Base-by-base conservation (phyloP, 768 basidiomycete species). In the Mycena olivaceomarginata region DNA sequence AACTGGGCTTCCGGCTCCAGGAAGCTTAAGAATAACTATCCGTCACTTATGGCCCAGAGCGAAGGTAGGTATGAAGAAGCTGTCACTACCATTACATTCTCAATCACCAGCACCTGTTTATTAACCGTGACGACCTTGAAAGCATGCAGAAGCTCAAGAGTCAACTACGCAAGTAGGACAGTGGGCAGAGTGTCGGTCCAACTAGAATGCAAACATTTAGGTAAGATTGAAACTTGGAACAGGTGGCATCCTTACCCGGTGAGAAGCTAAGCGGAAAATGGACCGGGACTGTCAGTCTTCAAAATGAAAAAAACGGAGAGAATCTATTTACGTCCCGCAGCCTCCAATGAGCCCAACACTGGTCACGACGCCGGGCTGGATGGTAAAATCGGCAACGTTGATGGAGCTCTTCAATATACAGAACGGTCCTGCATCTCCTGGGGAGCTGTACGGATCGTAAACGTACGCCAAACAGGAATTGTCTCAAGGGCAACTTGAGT, bases 331-430 rank as follows among this genome's bases (percentile, higher is more conserved):
- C 67, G 67, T 68, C n/a, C 67, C 67, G n/a, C 67, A 68, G 51
- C 67, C 67, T 68, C 67, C 67, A 56, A 68, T 68, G 51, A 68
- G 67, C 67, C 67, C 67, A 56, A 68, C 67, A 68, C 39, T 68
- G 18, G 67, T 68, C 48, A 68, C 67, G 67, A 68, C 22, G 20
- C 67, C 67, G 20, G 67, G 0, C 67, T 68, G 51, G 67, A 68
- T 31, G 13, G 53, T 25, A 56, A 68, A 68, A 51, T 68, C 51
- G 67, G 65, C 65, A 66, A 68, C 51, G 48, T n/a, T 56, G 51
- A 68, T 41, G 20, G 67, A 68, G 51, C 22, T 68, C 65, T 66
- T 66, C 65, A 66, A 48, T 66, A 37, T 66, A 66, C 65, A 66
- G 65, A 48, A 43, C 45, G 65, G 43, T 46, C 22, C 45, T 43